phyloP scores from a whole-genome alignment of 2,329 filamentous ascomycete species.

The Aspergillus sp. region DNA sequence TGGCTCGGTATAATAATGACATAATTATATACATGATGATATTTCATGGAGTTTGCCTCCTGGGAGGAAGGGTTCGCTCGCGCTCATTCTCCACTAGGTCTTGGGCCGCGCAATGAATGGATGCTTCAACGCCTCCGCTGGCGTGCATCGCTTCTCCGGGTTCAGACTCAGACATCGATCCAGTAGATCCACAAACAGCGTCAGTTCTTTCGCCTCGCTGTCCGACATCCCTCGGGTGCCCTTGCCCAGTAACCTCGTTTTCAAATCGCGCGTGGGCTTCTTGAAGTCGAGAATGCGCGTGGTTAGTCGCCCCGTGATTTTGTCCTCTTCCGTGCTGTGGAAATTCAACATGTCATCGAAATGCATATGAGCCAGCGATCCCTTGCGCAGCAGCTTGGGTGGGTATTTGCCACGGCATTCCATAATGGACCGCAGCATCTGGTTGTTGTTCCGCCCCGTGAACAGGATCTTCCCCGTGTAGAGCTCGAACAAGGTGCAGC shows the following conservation, averaged over 20 bases:
- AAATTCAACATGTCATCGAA: slow-evolving; percentile 87
- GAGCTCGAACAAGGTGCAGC: slow-evolving; percentile 93
- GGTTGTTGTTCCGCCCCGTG: slow-evolving; percentile 92
- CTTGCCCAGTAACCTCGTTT: slow-evolving; percentile 70
- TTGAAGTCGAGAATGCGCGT: slow-evolving; percentile 47
- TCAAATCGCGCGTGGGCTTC: slow-evolving; percentile 79
- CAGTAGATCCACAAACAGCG: slow-evolving; percentile 80
- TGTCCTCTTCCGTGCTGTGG: slow-evolving; percentile 80
- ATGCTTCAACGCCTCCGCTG: slow-evolving; percentile 81
- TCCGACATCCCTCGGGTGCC: slow-evolving; percentile 73
- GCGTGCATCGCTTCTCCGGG: slow-evolving; percentile 86
- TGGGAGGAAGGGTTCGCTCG: background rate
- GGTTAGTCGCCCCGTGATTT: slow-evolving; percentile 76
- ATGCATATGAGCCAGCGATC: slow-evolving; percentile 71
- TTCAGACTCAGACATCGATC: slow-evolving; percentile 87
- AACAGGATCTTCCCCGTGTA: slow-evolving; percentile 98
- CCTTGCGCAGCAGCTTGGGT: slow-evolving; percentile 81
- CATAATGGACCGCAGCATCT: slow-evolving; percentile 96
- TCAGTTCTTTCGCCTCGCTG: slow-evolving; percentile 72
- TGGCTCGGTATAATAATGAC: background rate
- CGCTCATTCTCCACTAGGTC: slow-evolving; percentile 6
- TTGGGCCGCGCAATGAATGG: slow-evolving; percentile 69
- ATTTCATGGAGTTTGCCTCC: background rate
- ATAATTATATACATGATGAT: background rate
- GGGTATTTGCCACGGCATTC: slow-evolving; percentile 92